Percentiles rank a stretch among this genome's conserved stretches.
Conservation (phyloP, 2,329 filamentous ascomycete species). For the Escovopsis sp. region DNA sequence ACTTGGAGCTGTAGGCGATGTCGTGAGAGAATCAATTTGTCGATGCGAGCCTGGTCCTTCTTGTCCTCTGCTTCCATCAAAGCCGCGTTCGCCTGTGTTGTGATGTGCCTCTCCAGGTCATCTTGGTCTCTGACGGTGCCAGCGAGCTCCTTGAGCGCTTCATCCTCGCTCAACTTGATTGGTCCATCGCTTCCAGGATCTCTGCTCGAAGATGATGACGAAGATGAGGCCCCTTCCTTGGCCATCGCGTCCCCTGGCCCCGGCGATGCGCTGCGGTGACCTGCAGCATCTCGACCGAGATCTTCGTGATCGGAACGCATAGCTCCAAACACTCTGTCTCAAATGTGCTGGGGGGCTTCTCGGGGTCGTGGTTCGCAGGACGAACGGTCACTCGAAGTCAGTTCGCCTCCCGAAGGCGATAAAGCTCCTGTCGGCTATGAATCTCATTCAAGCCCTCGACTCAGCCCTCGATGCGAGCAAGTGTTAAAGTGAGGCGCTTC, state of each 20-base stretch:
- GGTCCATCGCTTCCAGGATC: constrained; percentile 1
- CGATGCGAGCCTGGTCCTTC: constrained; percentile 47
- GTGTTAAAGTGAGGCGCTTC: too few relatives aligned
- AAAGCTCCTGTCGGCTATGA: too few relatives aligned
- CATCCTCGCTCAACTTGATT: constrained; percentile 38
- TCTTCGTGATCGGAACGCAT: constrained; percentile 15
- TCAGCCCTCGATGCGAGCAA: too few relatives aligned
- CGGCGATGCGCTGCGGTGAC: constrained; percentile 14
- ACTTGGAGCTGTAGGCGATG: constrained; percentile 52
- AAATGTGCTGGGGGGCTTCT: too few relatives aligned
- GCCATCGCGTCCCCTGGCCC: constrained; percentile 18
- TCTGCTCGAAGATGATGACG: background rate
- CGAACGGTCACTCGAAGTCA: too few relatives aligned
- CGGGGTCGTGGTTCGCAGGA: too few relatives aligned
- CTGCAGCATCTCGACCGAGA: constrained; percentile 8
- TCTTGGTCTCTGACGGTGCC: constrained; percentile 69
- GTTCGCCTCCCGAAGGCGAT: too few relatives aligned
- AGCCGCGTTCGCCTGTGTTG: constrained; percentile 42
- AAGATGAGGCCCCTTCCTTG: constrained; percentile 8
- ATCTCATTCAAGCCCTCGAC: too few relatives aligned
- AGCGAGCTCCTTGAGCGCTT: constrained; percentile 46
- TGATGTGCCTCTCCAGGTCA: constrained; percentile 80
- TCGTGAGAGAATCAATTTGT: constrained; percentile 38
- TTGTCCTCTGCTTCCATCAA: constrained; percentile 49
- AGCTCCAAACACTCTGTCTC: background rate